A percentile compares a stretch with the other conserved stretches of the same genome.
Evolutionary conservation across 768 basidiomycete genomes (phyloP).

Genomic region (Psilocybe cubensis): DNA sequence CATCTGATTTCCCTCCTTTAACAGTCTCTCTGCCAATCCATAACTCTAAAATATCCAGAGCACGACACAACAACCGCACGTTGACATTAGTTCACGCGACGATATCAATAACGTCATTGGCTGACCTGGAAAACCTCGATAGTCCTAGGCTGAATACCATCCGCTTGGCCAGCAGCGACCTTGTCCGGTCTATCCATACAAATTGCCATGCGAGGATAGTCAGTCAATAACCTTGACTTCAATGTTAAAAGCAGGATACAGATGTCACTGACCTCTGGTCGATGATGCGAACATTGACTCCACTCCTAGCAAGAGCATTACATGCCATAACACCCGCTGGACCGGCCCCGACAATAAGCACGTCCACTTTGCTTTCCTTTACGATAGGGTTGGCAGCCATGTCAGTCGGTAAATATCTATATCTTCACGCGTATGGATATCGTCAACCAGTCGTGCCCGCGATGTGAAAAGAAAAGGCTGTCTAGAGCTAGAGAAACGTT

Average conservation of each 20-base stretch:
- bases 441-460: too few relatives aligned
- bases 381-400: neutral
- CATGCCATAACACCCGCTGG: constrained; percentile 70
- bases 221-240: neutral
- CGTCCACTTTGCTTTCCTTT: constrained; percentile 46
- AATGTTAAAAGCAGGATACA: neutral
- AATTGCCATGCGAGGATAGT: neutral
- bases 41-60: constrained; percentile 56
- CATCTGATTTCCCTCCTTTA: constrained; percentile 70
- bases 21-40: constrained; percentile 67
- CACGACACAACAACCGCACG: neutral
- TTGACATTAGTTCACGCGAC: too few relatives aligned
- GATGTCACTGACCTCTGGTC: constrained; percentile 52
- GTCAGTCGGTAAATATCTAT: neutral
- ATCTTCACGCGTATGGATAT: too few relatives aligned
- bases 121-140: constrained; percentile 57
- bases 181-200: constrained; percentile 42
- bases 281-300: constrained; percentile 60
- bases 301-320: constrained; percentile 60
- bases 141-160: constrained; percentile 61
- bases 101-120: neutral
- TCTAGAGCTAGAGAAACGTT: neutral
- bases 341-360: constrained; percentile 66
- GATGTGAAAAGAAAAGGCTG: too few relatives aligned
- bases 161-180: constrained; percentile 59